These are phyloP conservation scores for Phylloporus sp. DNA, from an alignment of 768 basidiomycete genomes.

Conservation along the genomic window DNA sequence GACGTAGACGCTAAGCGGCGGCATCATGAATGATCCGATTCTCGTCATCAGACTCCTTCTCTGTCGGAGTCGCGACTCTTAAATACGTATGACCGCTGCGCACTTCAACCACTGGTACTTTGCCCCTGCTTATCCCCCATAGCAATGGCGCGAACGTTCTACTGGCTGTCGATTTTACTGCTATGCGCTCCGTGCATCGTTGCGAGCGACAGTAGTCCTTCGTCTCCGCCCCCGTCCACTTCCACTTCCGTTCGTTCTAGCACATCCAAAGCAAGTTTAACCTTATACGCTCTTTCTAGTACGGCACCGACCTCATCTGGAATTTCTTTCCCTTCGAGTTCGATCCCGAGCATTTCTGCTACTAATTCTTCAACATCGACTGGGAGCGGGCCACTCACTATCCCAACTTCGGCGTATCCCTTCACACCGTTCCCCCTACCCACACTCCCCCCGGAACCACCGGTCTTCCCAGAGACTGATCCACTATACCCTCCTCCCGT, in stretches of 20 bases:
- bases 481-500: conserved; percentile 56
- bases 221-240: neutral
- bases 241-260: neutral
- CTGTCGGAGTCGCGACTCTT: neutral
- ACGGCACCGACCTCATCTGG: neutral
- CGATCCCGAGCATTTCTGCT: conserved; percentile 8
- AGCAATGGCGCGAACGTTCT: conserved; percentile 15
- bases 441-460: conserved; percentile 47
- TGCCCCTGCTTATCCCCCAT: neutral
- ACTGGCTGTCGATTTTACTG: conserved; percentile 14
- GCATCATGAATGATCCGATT: conserved; percentile 1
- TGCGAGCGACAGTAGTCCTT: neutral
- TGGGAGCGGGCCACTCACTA: conserved; percentile 23
- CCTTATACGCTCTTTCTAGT: conserved; percentile 1
- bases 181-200: conserved; percentile 6
- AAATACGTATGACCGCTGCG: neutral
- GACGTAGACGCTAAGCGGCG: neutral
- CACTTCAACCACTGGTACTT: neutral
- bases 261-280: neutral
- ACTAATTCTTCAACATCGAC: conserved; percentile 11
- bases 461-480: conserved; percentile 49
- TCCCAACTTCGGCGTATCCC: conserved; percentile 38
- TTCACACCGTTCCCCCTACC: conserved; percentile 64
- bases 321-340: neutral
- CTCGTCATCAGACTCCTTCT: neutral